A percentile compares a stretch with the other conserved stretches of the same genome.
Evolutionary conservation across 2,329 filamentous ascomycete genomes (phyloP).

Genomic region (Fusarium bactridioides): DNA sequence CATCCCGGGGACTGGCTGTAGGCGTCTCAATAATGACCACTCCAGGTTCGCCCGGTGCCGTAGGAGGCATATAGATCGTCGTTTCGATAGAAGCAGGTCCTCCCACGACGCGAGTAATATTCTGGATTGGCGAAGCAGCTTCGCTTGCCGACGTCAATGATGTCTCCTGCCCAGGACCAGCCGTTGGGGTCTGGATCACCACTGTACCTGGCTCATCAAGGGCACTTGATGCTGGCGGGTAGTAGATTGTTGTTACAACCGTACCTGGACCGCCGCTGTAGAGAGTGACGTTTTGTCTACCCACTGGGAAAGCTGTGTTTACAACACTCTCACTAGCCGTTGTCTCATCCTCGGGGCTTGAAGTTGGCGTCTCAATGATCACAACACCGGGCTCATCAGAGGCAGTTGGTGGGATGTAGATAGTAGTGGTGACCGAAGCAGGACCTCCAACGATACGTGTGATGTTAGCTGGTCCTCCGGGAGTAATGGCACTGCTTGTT

Average conservation of each 20-base stretch:
- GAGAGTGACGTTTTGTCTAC: background rate
- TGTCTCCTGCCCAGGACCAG: background rate
- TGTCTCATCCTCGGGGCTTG: background rate
- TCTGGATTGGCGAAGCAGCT: background rate
- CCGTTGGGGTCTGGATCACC: constrained; percentile 8
- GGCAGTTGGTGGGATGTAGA: background rate
- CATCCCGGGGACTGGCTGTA: background rate
- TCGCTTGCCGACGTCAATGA: background rate
- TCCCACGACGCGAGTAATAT: background rate
- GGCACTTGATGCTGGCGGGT: background rate
- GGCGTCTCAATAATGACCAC: constrained; percentile 8
- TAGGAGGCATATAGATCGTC: background rate
- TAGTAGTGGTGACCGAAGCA: background rate
- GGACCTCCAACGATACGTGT: background rate
- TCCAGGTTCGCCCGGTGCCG: background rate
- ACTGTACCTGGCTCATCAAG: background rate
- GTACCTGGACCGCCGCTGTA: constrained; percentile 1
- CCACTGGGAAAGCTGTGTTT: background rate
- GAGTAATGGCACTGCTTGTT: background rate
- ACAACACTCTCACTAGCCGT: too few relatives aligned
- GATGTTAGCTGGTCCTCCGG: background rate
- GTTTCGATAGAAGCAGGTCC: background rate
- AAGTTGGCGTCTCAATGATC: constrained; percentile 1
- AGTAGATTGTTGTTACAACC: background rate
- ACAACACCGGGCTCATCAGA: constrained; percentile 5